Conservation (phyloP, 352 stramenopile species). For the Phytophthora melonis region DNA sequence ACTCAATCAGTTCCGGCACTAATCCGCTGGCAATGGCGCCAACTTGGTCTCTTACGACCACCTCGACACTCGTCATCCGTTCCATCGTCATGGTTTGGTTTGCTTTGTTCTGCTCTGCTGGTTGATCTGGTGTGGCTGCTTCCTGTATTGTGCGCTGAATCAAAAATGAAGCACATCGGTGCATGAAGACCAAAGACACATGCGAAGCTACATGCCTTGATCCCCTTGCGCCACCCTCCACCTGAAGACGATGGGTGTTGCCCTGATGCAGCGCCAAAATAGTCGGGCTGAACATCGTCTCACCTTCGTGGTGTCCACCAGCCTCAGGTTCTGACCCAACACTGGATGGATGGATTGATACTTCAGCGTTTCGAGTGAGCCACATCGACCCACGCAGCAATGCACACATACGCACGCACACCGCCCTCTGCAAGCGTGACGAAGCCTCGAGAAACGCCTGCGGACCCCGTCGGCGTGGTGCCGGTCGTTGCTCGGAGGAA, state of each 20-base stretch:
- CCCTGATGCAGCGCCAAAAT: slow-evolving; percentile 26
- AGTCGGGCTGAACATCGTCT: slow-evolving; percentile 28
- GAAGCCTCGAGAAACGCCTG: slow-evolving; percentile 2
- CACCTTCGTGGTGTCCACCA: slow-evolving; percentile 8
- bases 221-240: slow-evolving; percentile 8
- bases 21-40: slow-evolving; percentile 43
- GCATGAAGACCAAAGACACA: no score
- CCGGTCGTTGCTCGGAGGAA: neutral
- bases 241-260: slow-evolving; percentile 30
- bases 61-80: slow-evolving; percentile 52
- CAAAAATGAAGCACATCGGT: slow-evolving; percentile 16
- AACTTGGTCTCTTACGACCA: slow-evolving; percentile 44
- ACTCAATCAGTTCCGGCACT: slow-evolving; percentile 53
- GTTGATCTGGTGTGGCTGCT: slow-evolving; percentile 8
- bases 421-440: slow-evolving; percentile 5
- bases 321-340: slow-evolving; percentile 3
- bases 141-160: slow-evolving; percentile 24
- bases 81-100: slow-evolving; percentile 29
- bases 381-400: neutral
- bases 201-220: slow-evolving; percentile 8
- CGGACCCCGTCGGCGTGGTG: neutral
- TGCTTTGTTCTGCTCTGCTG: slow-evolving; percentile 16
- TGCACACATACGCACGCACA: slow-evolving; percentile 13
- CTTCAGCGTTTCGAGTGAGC: slow-evolving; percentile 7
- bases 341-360: slow-evolving; percentile 7